Evolutionary conservation across 2,329 filamentous ascomycete species (phyloP).

Genomic region (Onygenales sp.): DNA sequence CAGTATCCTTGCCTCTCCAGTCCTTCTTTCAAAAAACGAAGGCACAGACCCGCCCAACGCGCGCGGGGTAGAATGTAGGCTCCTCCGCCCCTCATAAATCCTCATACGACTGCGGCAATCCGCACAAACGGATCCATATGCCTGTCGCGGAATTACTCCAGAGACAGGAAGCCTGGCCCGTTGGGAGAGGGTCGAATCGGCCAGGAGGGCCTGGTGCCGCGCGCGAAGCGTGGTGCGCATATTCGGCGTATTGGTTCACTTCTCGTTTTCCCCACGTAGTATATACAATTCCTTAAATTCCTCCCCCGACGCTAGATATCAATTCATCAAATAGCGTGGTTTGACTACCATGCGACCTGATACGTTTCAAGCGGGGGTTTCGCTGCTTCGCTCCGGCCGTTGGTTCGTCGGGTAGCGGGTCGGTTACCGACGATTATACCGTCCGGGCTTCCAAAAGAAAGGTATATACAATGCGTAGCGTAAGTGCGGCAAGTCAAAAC

Average conservation of each 20-base stretch:
- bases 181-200: background rate
- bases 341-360: too few species aligned
- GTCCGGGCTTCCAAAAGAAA: too few species aligned
- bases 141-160: background rate
- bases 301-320: background rate
- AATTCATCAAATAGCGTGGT: too few species aligned
- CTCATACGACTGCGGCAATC: background rate
- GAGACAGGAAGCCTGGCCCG: background rate
- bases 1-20: background rate
- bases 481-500: too few species aligned
- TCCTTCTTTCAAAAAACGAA: too few species aligned
- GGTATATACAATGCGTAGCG: too few species aligned
- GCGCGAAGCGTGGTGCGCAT: background rate
- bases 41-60: too few species aligned
- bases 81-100: background rate
- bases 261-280: background rate
- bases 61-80: background rate
- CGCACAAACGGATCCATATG: background rate
- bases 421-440: too few species aligned
- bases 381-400: too few species aligned
- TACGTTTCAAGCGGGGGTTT: too few species aligned
- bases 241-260: background rate
- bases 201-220: background rate
- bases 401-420: too few species aligned
- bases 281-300: background rate